Evolutionary conservation across 441 rosid genomes (phyloP).

Genomic region (Kokia cookei): DNA sequence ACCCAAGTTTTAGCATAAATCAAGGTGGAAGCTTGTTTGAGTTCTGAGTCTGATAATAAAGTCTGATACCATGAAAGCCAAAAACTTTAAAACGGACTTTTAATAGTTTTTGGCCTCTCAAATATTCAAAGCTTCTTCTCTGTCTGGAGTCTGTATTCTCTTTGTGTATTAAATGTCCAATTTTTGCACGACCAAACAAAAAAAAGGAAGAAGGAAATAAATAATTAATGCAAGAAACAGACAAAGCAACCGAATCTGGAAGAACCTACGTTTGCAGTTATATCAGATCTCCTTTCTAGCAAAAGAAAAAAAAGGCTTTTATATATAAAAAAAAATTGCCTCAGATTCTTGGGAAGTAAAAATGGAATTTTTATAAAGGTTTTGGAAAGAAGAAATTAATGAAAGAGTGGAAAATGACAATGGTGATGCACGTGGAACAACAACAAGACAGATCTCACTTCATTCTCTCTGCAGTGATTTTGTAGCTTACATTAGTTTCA

Average conservation of each 20-base stretch:
- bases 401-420: background rate
- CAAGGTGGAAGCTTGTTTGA: constrained; percentile 1
- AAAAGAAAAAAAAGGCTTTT: background rate
- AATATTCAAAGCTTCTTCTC: background rate
- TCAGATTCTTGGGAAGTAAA: background rate
- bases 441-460: constrained; percentile 7
- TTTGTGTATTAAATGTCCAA: background rate
- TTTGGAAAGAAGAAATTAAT: background rate
- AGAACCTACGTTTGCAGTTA: constrained; percentile 4
- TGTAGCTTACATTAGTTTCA: no score
- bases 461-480: background rate
- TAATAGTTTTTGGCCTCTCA: background rate
- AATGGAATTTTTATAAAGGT: background rate
- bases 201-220: background rate
- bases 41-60: constrained; percentile 1
- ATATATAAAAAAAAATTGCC: background rate
- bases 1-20: constrained; percentile 2
- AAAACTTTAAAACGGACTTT: background rate
- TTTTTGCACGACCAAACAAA: background rate
- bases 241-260: background rate
- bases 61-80: constrained; percentile 4
- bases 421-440: background rate
- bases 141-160: background rate
- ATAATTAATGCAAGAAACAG: background rate
- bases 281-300: constrained; percentile 1